These are phyloP conservation scores for Sporobolomyces pararoseus DNA, from an alignment of 768 basidiomycete genomes.

Conservation along the genomic window DNA sequence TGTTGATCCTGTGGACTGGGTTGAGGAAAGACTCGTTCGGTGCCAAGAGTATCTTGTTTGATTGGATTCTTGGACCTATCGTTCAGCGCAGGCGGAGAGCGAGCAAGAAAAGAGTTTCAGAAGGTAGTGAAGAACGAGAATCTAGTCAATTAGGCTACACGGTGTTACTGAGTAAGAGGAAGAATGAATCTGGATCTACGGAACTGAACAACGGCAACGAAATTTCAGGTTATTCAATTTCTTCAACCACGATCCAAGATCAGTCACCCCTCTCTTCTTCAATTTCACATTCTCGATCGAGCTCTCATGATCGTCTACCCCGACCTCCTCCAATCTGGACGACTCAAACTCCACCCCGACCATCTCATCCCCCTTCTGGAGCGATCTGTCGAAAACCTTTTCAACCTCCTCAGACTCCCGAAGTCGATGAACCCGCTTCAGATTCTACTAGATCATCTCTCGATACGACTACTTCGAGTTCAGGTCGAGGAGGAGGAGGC, in stretches of 20 bases:
- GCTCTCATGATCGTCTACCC: neutral
- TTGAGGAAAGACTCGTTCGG: constrained; percentile 25
- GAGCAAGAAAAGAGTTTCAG: neutral
- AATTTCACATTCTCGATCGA: neutral
- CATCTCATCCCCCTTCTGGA: neutral
- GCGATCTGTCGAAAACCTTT: no score
- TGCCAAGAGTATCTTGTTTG: constrained; percentile 30
- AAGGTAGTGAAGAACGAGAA: neutral
- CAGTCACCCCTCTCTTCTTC: no score
- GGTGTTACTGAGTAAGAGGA: neutral
- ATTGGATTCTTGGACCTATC: constrained; percentile 18
- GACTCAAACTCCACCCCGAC: neutral
- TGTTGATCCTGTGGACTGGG: constrained; percentile 18
- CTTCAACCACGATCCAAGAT: no score
- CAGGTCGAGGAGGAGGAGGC: no score
- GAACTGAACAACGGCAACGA: no score
- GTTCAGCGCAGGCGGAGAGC: neutral
- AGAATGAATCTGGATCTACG: no score
- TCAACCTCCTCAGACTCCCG: no score
- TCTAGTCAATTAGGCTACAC: no score
- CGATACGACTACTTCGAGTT: no score
- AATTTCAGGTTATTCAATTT: no score
- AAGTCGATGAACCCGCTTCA: no score
- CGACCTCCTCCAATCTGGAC: neutral
- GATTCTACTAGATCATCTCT: no score